phyloP scores from a whole-genome alignment of 2,329 filamentous ascomycete genomes.

The Phaeoacremonium minimum region DNA sequence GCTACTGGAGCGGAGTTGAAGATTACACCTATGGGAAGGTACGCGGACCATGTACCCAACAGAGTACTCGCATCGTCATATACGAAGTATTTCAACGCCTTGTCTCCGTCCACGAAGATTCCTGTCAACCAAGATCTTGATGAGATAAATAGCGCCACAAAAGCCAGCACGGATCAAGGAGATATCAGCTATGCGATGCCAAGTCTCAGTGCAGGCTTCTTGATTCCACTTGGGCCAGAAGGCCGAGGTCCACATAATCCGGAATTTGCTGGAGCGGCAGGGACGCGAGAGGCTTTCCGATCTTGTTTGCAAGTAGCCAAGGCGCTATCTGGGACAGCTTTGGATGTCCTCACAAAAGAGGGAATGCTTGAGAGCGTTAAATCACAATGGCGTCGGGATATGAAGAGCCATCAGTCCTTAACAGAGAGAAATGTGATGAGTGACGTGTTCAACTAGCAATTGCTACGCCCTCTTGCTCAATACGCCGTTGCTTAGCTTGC shows the following conservation, averaged over 20 bases:
- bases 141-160: slow-evolving; percentile 33
- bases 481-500: too few relatives aligned
- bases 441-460: background rate
- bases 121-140: slow-evolving; percentile 32
- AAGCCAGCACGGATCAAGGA: slow-evolving; percentile 56
- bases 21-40: slow-evolving; percentile 35
- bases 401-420: slow-evolving; percentile 9
- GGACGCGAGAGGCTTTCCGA: slow-evolving; percentile 40
- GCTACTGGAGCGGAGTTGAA: slow-evolving; percentile 42
- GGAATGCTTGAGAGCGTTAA: slow-evolving; percentile 37
- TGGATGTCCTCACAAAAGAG: slow-evolving; percentile 39
- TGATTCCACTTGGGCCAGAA: slow-evolving; percentile 39
- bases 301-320: slow-evolving; percentile 41
- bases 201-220: slow-evolving; percentile 47
- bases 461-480: background rate
- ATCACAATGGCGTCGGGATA: slow-evolving; percentile 28
- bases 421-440: background rate
- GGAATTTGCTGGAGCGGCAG: slow-evolving; percentile 45
- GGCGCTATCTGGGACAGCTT: slow-evolving; percentile 39
- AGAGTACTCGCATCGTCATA: slow-evolving; percentile 40
- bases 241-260: slow-evolving; percentile 46
- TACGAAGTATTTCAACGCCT: slow-evolving; percentile 36
- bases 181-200: slow-evolving; percentile 55
- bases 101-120: slow-evolving; percentile 27
- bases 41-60: slow-evolving; percentile 53